Percentiles rank a stretch among this genome's conserved stretches.
These are phyloP conservation scores for Erigeron canadensis DNA, from an alignment of 129 eudicot species.

Conservation along the genomic window DNA sequence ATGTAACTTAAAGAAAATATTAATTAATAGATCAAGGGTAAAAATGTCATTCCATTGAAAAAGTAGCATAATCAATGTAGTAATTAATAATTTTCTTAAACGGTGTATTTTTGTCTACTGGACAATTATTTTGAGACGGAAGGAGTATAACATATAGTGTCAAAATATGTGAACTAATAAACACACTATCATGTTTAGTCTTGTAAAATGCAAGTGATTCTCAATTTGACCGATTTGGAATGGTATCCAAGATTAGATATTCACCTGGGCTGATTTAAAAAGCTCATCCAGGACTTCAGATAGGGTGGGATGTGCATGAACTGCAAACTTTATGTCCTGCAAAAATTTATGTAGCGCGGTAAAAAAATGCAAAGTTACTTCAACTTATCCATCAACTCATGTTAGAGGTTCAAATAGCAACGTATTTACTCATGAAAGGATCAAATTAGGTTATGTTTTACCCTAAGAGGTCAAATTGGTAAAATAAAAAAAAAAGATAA, in stretches of 20 bases:
- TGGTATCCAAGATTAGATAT: conserved; percentile 3
- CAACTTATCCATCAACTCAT: background rate
- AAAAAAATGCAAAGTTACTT: background rate
- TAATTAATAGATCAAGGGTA: no score
- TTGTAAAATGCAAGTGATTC: background rate
- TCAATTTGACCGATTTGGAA: background rate
- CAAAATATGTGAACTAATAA: background rate
- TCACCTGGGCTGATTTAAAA: conserved; percentile 87
- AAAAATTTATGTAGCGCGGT: conserved; percentile 10
- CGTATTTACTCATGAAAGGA: background rate
- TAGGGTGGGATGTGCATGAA: conserved; percentile 97
- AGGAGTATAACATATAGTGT: background rate
- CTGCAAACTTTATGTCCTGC: conserved; percentile 89
- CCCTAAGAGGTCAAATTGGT: background rate
- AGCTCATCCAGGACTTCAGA: conserved; percentile 97
- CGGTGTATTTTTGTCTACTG: no score
- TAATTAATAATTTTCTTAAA: no score
- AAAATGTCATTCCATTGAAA: no score
- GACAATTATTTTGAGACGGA: no score
- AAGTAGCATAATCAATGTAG: no score
- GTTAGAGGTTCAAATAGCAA: background rate
- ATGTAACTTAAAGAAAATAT: no score
- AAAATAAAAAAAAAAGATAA: background rate
- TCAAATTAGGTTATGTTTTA: background rate
- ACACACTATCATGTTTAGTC: background rate